A percentile compares a stretch with the other conserved stretches of the same genome.
These are phyloP conservation scores for Rhizopogon vesiculosus DNA, from an alignment of 768 basidiomycete genomes.

Conservation along the genomic window DNA sequence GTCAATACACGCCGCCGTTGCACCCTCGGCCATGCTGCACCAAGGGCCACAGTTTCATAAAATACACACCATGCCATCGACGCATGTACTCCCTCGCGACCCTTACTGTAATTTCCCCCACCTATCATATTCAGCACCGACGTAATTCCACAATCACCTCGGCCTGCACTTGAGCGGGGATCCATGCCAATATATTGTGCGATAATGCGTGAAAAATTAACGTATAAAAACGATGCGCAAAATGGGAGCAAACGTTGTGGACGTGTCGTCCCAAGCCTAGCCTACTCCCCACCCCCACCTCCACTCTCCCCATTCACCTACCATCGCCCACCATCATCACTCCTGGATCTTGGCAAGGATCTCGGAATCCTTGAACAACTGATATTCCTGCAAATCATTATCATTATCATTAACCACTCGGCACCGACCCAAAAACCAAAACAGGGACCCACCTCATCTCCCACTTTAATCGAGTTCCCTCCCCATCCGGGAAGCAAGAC, in stretches of 20 bases:
- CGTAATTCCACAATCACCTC: background rate
- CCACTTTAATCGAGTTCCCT: conserved; percentile 92
- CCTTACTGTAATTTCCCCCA: background rate
- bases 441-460: conserved; percentile 75
- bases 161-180: conserved; percentile 22
- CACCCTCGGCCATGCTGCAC: no score
- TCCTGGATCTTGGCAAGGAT: conserved; percentile 97
- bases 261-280: background rate
- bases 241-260: conserved; percentile 8
- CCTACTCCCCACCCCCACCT: background rate
- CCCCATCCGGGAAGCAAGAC: conserved; percentile 97
- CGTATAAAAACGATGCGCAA: conserved; percentile 9
- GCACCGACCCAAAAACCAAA: background rate
- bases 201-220: conserved; percentile 17
- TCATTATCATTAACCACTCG: background rate
- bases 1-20: no score
- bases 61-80: background rate
- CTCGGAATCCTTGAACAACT: conserved; percentile 90
- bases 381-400: conserved; percentile 67
- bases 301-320: background rate
- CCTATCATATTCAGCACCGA: background rate
- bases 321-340: conserved; percentile 29
- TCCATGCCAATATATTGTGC: conserved; percentile 18
- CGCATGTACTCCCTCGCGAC: background rate
- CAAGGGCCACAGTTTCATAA: background rate